Evolutionary conservation across 2,329 filamentous ascomycete genomes (phyloP).

Genomic region (Paramyrothecium roridum): DNA sequence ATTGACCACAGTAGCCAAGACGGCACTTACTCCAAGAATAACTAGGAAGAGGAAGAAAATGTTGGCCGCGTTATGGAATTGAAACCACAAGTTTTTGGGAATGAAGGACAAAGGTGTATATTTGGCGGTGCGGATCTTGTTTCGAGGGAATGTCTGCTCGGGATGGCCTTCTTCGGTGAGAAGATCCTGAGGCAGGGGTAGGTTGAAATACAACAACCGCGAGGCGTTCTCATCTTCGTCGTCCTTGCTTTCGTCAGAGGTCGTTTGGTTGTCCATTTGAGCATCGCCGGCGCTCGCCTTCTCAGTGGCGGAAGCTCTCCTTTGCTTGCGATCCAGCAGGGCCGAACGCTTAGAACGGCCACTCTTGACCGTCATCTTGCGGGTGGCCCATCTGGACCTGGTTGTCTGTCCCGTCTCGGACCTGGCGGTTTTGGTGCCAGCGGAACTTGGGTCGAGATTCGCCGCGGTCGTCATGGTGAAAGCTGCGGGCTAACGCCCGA

Average conservation of each 20-base stretch:
- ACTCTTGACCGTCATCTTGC: conserved; percentile 73
- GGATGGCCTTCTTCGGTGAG: conserved; percentile 81
- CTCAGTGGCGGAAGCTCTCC: conserved; percentile 58
- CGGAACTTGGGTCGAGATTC: neutral
- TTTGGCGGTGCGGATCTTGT: conserved; percentile 97
- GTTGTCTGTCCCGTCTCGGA: conserved; percentile 49
- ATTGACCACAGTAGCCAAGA: conserved; percentile 2
- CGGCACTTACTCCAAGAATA: conserved; percentile 76
- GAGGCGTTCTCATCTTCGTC: conserved; percentile 38
- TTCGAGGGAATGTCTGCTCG: conserved; percentile 68
- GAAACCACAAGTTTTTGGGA: conserved; percentile 95
- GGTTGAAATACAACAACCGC: conserved; percentile 79
- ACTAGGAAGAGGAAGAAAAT: conserved; percentile 97
- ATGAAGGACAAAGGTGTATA: conserved; percentile 95
- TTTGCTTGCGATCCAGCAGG: conserved; percentile 73
- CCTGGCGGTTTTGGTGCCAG: conserved; percentile 5
- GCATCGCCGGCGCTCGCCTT: conserved; percentile 55
- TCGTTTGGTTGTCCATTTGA: conserved; percentile 24
- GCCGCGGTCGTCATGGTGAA: conserved; percentile 29
- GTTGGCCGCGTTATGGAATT: conserved; percentile 98
- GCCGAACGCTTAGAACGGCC: conserved; percentile 77
- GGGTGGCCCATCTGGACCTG: conserved; percentile 94
- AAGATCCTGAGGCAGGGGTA: conserved; percentile 70
- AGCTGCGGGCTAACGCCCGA: conserved; percentile 35
- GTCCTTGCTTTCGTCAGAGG: conserved; percentile 29